phyloP scores from a whole-genome alignment of 208 protist genomes.

The Porcisia deanei region DNA sequence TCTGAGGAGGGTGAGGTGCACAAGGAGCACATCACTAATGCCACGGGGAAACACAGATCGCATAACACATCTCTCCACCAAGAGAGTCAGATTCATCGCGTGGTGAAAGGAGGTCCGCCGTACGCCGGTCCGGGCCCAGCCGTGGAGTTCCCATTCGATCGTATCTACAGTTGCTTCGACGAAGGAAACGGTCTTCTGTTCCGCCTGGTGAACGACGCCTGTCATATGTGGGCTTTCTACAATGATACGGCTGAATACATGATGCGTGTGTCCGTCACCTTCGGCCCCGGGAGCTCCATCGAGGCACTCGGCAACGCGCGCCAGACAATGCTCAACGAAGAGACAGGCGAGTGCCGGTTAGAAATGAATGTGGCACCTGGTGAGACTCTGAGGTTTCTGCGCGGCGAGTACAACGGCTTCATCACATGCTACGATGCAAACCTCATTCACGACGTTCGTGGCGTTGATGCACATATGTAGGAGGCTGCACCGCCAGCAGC shows the following conservation, averaged over 20 bases:
- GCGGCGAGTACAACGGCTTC: conserved; percentile 78
- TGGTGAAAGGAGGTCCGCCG: conserved; percentile 11
- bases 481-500: not conserved
- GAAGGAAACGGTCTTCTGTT: conserved; percentile 74
- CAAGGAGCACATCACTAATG: not conserved
- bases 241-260: conserved; percentile 70
- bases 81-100: conserved; percentile 15
- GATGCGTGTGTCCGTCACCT: conserved; percentile 63
- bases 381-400: conserved; percentile 68
- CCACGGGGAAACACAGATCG: not conserved
- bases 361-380: conserved; percentile 49
- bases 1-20: not conserved
- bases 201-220: conserved; percentile 59
- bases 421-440: conserved; percentile 48
- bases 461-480: not conserved
- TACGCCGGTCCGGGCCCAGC: conserved; percentile 42
- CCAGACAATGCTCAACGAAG: conserved; percentile 35
- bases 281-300: conserved; percentile 63
- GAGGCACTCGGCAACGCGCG: conserved; percentile 42
- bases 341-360: conserved; percentile 50
- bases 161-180: conserved; percentile 72
- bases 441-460: conserved; percentile 3
- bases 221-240: conserved; percentile 77
- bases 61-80: conserved; percentile 9
- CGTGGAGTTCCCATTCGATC: conserved; percentile 38